A percentile compares a stretch with the other conserved stretches of the same genome.
Evolutionary conservation across 805 yeast genomes (phyloP).

Genomic region (Metschnikowia bowlesiae): DNA sequence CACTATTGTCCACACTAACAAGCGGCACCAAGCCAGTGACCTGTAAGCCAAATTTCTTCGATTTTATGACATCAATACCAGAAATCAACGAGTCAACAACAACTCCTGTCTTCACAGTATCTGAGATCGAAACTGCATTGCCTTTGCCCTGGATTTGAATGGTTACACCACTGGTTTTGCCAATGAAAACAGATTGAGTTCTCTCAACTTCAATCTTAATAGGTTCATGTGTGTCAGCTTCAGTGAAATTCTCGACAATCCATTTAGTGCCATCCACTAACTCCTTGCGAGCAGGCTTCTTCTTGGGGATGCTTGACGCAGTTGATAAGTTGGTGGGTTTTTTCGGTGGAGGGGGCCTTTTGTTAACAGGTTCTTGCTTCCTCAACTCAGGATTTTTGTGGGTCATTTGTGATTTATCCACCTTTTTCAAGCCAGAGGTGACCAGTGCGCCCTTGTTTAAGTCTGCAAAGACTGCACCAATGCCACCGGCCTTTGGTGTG

Average conservation of each 20-base stretch:
- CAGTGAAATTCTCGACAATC: conserved; percentile 78
- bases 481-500: conserved; percentile 40
- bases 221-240: conserved; percentile 43
- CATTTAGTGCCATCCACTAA: conserved; percentile 78
- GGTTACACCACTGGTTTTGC: conserved; percentile 69
- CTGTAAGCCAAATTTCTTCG: conserved; percentile 77
- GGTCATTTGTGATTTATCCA: conserved; percentile 89
- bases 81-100: conserved; percentile 82
- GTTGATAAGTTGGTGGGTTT: conserved; percentile 63
- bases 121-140: conserved; percentile 77
- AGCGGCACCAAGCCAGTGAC: conserved; percentile 78
- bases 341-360: conserved; percentile 76
- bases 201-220: conserved; percentile 72
- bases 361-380: conserved; percentile 42
- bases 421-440: conserved; percentile 84
- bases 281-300: conserved; percentile 52
- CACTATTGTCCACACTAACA: conserved; percentile 83
- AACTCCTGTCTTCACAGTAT: conserved; percentile 67
- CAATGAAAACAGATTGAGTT: conserved; percentile 86
- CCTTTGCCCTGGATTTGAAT: conserved; percentile 87
- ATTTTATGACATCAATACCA: conserved; percentile 83
- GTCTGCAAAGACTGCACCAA: conserved; percentile 89
- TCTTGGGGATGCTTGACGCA: conserved; percentile 40
- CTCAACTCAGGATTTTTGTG: conserved; percentile 87
- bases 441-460: conserved; percentile 80